Evolutionary conservation across 75 land plant genomes (phyloP).

Genomic region (Picea glauca): DNA sequence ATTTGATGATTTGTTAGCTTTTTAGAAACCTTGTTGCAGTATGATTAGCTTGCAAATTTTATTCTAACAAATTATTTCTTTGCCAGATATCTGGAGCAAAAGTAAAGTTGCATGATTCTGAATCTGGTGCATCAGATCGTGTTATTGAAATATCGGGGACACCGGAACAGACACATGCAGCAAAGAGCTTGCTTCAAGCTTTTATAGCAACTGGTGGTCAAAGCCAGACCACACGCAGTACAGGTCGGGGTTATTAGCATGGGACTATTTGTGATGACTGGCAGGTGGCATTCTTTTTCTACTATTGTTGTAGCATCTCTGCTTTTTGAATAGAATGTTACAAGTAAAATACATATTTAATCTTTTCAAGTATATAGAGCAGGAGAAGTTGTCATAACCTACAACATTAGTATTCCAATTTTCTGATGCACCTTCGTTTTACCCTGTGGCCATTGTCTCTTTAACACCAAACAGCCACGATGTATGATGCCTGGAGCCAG

Average conservation of each 20-base stretch:
- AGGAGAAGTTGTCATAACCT: neutral
- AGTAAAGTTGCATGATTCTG: slow-evolving; percentile 42
- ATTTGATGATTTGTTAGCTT: neutral
- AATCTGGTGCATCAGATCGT: slow-evolving; percentile 43
- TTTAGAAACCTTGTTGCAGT: neutral
- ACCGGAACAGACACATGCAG: slow-evolving; percentile 60
- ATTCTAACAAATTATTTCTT: neutral
- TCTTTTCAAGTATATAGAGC: neutral
- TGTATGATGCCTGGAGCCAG: slow-evolving; percentile 11
- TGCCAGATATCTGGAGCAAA: slow-evolving; percentile 64
- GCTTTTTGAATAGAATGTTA: neutral
- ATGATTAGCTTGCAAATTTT: neutral
- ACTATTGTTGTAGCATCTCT: neutral
- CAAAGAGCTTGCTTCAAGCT: slow-evolving; percentile 51
- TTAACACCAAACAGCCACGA: slow-evolving; percentile 4
- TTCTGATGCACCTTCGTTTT: slow-evolving; percentile 10
- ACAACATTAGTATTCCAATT: neutral
- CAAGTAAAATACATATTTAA: neutral
- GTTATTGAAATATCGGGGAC: slow-evolving; percentile 63
- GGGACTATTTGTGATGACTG: neutral
- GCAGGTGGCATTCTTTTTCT: neutral
- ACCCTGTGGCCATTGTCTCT: slow-evolving; percentile 5
- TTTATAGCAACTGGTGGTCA: slow-evolving; percentile 32
- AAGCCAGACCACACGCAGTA: neutral
- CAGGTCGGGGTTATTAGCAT: neutral